Percentiles rank a stretch among this genome's conserved stretches.
These are phyloP conservation scores for Blepharisma undulans DNA, from an alignment of 169 alveolate species.

Conservation along the genomic window DNA sequence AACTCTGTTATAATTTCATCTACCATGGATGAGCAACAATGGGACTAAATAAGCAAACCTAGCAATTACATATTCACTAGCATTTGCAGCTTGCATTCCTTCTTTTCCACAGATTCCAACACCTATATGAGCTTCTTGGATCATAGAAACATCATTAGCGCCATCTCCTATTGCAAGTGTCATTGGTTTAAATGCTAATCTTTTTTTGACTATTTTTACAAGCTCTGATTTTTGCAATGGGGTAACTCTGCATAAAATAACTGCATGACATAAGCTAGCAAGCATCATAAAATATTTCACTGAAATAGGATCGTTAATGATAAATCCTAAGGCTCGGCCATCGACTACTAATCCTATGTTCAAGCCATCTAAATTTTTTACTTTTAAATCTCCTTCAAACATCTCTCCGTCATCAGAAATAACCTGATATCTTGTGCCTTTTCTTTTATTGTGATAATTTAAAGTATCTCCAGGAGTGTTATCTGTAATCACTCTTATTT, in stretches of 20 bases:
- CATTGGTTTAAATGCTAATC: constrained; percentile 44
- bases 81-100: constrained; percentile 72
- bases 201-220: constrained; percentile 73
- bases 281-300: background rate
- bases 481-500: background rate
- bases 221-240: constrained; percentile 93
- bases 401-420: background rate
- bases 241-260: constrained; percentile 97
- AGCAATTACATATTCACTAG: constrained; percentile 74
- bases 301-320: background rate
- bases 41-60: constrained; percentile 62
- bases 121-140: constrained; percentile 74
- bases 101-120: constrained; percentile 76
- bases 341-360: constrained; percentile 30
- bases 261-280: constrained; percentile 45
- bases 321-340: background rate
- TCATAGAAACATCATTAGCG: constrained; percentile 81
- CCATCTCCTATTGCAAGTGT: constrained; percentile 84
- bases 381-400: background rate
- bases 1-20: constrained; percentile 65
- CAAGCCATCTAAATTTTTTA: background rate
- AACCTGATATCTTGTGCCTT: background rate
- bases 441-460: background rate
- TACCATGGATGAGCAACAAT: constrained; percentile 72
- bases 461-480: background rate